phyloP scores from a whole-genome alignment of 805 yeast genomes.

The Monosporozyma aquatica region DNA sequence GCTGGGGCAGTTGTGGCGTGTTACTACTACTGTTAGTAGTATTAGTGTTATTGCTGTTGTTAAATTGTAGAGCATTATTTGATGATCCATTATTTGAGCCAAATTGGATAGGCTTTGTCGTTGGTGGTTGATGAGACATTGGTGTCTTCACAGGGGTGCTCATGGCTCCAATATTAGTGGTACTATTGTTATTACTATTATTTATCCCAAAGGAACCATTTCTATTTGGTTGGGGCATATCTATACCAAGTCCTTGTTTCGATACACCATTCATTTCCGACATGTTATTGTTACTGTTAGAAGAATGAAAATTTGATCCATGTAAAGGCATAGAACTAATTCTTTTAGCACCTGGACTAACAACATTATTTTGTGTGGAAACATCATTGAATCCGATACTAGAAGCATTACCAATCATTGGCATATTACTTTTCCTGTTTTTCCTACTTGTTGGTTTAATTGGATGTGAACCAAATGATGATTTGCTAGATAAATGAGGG shows the following conservation, averaged over 20 bases:
- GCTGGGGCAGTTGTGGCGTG: neutral
- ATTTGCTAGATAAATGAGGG: constrained; percentile 6
- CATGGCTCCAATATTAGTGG: neutral
- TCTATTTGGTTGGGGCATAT: constrained; percentile 2
- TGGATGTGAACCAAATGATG: constrained; percentile 9
- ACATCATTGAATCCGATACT: constrained; percentile 14
- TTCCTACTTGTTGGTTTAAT: constrained; percentile 28
- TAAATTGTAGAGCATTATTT: neutral
- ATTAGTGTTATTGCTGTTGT: neutral
- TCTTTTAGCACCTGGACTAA: neutral
- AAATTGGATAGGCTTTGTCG: constrained; percentile 3
- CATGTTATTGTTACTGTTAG: neutral
- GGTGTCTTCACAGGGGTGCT: neutral
- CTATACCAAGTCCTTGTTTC: neutral
- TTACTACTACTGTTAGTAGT: neutral
- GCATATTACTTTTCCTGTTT: constrained; percentile 26
- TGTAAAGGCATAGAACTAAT: constrained; percentile 7
- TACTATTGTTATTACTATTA: neutral
- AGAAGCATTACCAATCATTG: constrained; percentile 24
- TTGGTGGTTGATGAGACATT: neutral
- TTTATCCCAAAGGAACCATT: neutral
- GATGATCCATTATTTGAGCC: neutral
- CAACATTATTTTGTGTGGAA: constrained; percentile 7
- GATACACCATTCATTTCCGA: neutral
- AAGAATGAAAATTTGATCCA: neutral